Evolutionary conservation across 148 eudicot genomes (phyloP).

Genomic region (Camellia sinensis): DNA sequence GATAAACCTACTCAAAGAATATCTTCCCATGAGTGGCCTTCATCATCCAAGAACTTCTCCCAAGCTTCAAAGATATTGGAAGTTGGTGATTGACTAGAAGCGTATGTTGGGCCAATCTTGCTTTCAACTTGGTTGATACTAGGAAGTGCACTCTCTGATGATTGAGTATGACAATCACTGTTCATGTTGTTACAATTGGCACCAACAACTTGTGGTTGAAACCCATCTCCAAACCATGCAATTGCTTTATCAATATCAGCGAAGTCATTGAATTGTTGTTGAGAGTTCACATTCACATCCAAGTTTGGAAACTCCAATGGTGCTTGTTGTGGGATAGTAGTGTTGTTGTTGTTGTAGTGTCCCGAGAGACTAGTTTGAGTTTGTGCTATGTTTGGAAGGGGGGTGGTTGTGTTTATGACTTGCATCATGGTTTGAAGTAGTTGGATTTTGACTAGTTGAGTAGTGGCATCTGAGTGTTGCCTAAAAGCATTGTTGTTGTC

Average conservation of each 20-base stretch:
- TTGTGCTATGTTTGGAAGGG: slow-evolving; percentile 9
- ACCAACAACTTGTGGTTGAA: background rate
- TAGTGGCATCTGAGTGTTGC: slow-evolving; percentile 9
- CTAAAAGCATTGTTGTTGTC: slow-evolving; percentile 27
- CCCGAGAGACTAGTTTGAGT: slow-evolving; percentile 3
- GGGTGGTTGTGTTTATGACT: slow-evolving; percentile 22
- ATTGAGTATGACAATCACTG: slow-evolving; percentile 11
- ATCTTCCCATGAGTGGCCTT: slow-evolving; percentile 36
- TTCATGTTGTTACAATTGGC: background rate
- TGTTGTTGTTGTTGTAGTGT: background rate
- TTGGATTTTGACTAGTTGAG: slow-evolving; percentile 46
- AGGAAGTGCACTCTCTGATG: slow-evolving; percentile 30
- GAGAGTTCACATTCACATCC: background rate
- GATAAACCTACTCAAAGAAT: background rate
- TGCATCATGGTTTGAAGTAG: slow-evolving; percentile 49
- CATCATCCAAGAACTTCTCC: slow-evolving; percentile 43
- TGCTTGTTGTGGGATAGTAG: background rate
- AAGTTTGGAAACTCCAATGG: background rate
- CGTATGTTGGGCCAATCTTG: slow-evolving; percentile 32
- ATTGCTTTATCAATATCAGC: background rate
- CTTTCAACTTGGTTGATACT: slow-evolving; percentile 21
- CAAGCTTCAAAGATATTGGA: slow-evolving; percentile 29
- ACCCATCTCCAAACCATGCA: slow-evolving; percentile 4
- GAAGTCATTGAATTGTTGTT: background rate
- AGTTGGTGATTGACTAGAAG: slow-evolving; percentile 17